These are phyloP conservation scores for Neurospora africana DNA, from an alignment of 495 filamentous ascomycete genomes.

Conservation along the genomic window DNA sequence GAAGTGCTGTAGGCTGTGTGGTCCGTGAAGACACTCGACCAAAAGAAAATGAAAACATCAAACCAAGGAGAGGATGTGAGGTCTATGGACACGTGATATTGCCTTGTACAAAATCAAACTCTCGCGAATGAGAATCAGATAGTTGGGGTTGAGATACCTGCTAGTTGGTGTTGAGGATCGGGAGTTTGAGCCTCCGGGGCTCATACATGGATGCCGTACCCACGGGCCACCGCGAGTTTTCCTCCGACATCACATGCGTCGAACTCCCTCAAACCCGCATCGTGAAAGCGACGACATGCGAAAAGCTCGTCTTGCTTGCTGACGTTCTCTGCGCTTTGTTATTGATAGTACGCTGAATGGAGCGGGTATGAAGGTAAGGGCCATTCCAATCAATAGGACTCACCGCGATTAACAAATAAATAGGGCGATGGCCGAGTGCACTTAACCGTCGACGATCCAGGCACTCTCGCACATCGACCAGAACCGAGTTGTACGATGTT, in stretches of 20 bases:
- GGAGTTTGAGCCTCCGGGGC: neutral
- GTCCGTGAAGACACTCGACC: neutral
- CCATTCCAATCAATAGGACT: neutral
- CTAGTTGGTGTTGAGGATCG: neutral
- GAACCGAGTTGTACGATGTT: neutral
- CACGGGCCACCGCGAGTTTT: neutral
- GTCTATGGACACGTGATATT: neutral
- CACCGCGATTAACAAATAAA: neutral
- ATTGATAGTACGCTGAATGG: neutral
- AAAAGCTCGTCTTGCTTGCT: neutral
- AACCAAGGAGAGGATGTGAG: neutral
- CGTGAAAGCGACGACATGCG: neutral
- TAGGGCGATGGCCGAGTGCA: neutral
- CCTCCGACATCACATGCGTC: neutral
- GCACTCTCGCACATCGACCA: neutral
- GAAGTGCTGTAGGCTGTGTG: neutral
- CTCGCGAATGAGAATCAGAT: neutral
- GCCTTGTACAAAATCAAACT: neutral
- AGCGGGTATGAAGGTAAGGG: neutral
- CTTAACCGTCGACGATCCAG: neutral
- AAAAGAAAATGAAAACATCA: neutral
- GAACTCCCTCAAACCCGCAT: neutral
- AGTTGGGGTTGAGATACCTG: neutral
- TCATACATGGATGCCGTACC: neutral
- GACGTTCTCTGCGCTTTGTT: neutral